These are phyloP conservation scores for Paecilomyces fulvus DNA, from an alignment of 2,329 filamentous ascomycete species.

Conservation along the genomic window DNA sequence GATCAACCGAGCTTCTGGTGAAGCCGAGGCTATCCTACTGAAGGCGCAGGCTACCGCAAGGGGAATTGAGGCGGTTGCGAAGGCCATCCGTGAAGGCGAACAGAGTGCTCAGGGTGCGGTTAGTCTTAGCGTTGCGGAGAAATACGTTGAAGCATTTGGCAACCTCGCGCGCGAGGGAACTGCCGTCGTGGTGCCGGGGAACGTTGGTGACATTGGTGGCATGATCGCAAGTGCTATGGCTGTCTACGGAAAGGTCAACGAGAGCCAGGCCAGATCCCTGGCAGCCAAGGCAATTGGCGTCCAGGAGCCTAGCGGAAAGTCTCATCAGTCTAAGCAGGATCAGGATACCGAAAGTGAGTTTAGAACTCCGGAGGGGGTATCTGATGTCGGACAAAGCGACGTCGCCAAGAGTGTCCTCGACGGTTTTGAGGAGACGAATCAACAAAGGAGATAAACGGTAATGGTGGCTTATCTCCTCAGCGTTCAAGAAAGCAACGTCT, in stretches of 20 bases:
- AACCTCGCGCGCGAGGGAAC: slow-evolving; percentile 93
- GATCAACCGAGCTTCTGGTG: slow-evolving; percentile 87
- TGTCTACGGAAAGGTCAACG: slow-evolving; percentile 87
- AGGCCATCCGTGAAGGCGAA: slow-evolving; percentile 63
- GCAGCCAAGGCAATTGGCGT: slow-evolving; percentile 29
- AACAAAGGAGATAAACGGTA: slow-evolving; percentile 19
- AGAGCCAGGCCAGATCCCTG: slow-evolving; percentile 64
- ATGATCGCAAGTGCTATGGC: slow-evolving; percentile 97
- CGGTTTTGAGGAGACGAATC: slow-evolving; percentile 38
- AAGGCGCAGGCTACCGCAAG: slow-evolving; percentile 77
- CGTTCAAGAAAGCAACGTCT: background rate
- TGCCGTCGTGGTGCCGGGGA: slow-evolving; percentile 88
- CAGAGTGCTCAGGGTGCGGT: slow-evolving; percentile 73
- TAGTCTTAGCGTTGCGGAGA: slow-evolving; percentile 84
- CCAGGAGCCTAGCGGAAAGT: slow-evolving; percentile 10
- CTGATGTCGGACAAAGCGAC: slow-evolving; percentile 22
- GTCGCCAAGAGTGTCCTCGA: slow-evolving; percentile 43
- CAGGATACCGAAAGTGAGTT: slow-evolving; percentile 4
- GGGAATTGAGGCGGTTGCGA: slow-evolving; percentile 80
- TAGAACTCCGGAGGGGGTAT: slow-evolving; percentile 24
- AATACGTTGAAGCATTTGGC: slow-evolving; percentile 92
- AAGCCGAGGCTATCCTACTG: slow-evolving; percentile 84
- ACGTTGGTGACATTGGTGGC: slow-evolving; percentile 88
- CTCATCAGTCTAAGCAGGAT: slow-evolving; percentile 8
- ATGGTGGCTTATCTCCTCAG: background rate